Conservation (phyloP, 148 eudicot genomes). For the Silene latifolia region DNA sequence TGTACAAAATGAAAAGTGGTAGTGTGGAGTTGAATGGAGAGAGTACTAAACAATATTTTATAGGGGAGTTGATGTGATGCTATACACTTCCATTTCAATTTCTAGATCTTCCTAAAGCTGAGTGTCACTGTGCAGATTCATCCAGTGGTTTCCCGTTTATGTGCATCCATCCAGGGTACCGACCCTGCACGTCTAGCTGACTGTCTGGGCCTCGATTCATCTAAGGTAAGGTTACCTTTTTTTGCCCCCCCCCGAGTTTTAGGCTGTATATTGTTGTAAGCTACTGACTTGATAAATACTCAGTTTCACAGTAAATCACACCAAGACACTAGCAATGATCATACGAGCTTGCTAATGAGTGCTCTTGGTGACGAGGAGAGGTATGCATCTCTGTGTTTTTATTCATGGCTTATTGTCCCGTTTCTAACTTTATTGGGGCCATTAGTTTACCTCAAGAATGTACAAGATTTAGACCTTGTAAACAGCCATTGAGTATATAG, state of each 20-base stretch:
- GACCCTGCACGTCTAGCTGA: constrained; percentile 94
- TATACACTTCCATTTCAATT: not conserved
- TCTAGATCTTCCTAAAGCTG: constrained; percentile 16
- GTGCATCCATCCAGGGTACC: constrained; percentile 97
- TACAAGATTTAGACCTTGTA: not conserved
- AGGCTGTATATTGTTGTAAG: constrained; percentile 12
- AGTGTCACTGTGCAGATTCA: constrained; percentile 59
- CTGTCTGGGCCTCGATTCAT: constrained; percentile 94
- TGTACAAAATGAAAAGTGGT: too few species aligned
- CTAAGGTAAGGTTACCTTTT: constrained; percentile 49
- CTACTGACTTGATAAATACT: constrained; percentile 23
- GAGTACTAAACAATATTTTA: too few species aligned
- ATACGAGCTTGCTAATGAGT: constrained; percentile 51
- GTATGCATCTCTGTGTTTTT: constrained; percentile 30
- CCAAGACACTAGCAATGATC: constrained; percentile 44
- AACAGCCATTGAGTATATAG: not conserved
- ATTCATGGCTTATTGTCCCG: not conserved
- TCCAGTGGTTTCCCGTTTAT: constrained; percentile 95
- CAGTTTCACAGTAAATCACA: constrained; percentile 81
- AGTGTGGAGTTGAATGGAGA: too few species aligned
- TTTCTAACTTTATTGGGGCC: not conserved
- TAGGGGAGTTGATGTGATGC: not conserved
- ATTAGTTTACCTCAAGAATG: not conserved
- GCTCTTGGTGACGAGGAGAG: constrained; percentile 78
- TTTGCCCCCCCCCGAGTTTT: not conserved